Evolutionary conservation across 176 grass and related monocot genomes (phyloP), one percentile per base, ranked within the genome.

Genomic region (Poa annua): DNA sequence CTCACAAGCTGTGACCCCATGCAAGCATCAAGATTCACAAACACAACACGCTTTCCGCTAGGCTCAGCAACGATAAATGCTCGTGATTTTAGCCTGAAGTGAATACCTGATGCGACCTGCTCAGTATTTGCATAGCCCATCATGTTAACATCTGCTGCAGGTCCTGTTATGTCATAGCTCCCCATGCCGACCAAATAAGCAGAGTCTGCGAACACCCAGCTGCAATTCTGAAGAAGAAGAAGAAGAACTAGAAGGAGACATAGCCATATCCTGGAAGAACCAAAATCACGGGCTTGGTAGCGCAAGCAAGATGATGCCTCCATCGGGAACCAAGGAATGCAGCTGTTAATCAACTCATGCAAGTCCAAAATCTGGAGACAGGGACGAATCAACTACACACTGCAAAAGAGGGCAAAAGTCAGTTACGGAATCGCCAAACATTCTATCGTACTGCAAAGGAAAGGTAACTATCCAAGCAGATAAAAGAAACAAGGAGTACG

Each of bases 1-100:
- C 89, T 99, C 15, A 99, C 91, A 79, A 99, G 64, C 77, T 99
- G 96, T 72, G 96, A 92, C 76, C 91, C 91, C 96, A 99, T 99
- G 85, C 96, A 99, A 44, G 96, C 96, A 90, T 99, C 96, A 35
- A 99, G 93, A 88, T 99, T 99, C 24, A 99, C 96, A 96, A 99
- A 96, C 34, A 89, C 93, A 45, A 90, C 85, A 49, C 91, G 92
- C 45, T 93, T 96, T 56, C 93, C 96, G 61, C 83, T 78, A 80
- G 96, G 87, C 80, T 95, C 91, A 29, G 93, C 93, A 71, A 95
- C 96, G 16, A 99, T 99, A 81, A 99, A 99, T 9, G 91, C 70
- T 11, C 96, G 96, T 19, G 96, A 91, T 85, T 99, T 96, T 62
- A 99, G 75, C 91, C 93, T 96, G 87, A 99, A 93, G 83, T 99